Percentiles rank a stretch among this genome's conserved stretches.
Conservation (phyloP, 495 filamentous ascomycete genomes). For the Penicillium dipodomyicola region DNA sequence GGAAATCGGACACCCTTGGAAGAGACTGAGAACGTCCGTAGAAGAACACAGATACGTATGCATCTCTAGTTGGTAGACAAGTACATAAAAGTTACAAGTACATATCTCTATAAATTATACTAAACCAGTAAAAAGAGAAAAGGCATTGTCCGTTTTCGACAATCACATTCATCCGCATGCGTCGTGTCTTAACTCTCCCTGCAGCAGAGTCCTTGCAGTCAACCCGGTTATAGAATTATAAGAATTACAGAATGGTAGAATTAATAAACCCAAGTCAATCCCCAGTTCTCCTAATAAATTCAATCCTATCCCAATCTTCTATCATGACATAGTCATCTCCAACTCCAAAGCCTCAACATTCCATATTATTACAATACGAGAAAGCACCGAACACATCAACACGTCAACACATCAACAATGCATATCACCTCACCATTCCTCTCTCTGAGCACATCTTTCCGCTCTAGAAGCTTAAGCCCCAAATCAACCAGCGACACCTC, state of each 20-base stretch:
- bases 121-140: neutral
- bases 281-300: neutral
- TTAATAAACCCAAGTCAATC: conserved; percentile 2
- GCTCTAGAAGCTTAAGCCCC: neutral
- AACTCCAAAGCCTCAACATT: neutral
- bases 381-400: neutral
- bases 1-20: neutral
- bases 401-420: conserved; percentile 14
- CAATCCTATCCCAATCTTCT: neutral
- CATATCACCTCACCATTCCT: conserved; percentile 21
- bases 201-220: conserved; percentile 29
- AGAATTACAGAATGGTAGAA: conserved; percentile 13
- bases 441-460: conserved; percentile 13
- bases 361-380: neutral
- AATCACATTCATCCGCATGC: conserved; percentile 25
- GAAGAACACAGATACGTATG: too few species aligned
- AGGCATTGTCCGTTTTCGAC: conserved; percentile 16
- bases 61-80: too few species aligned
- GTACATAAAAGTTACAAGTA: neutral
- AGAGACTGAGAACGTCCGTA: too few species aligned
- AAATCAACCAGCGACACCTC: conserved; percentile 21
- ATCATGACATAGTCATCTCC: neutral
- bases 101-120: neutral
- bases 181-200: conserved; percentile 29
- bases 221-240: conserved; percentile 8